Percentiles rank a stretch among this genome's conserved stretches.
These are phyloP conservation scores for Rosa hybrid DNA, from an alignment of 331 rosid species.

Conservation along the genomic window DNA sequence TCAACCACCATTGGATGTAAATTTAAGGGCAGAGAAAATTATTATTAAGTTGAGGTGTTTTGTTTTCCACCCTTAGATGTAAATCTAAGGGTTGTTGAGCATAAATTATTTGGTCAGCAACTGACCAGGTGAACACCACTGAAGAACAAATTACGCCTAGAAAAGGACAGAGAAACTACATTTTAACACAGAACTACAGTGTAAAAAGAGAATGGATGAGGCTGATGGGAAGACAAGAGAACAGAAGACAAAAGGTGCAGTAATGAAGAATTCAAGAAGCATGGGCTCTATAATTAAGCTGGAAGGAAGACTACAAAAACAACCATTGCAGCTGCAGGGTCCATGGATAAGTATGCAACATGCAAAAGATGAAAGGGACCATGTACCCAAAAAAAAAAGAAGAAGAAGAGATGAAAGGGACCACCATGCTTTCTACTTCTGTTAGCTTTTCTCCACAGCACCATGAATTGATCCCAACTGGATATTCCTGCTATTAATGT, in stretches of 20 bases:
- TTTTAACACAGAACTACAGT: background rate
- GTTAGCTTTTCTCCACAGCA: slow-evolving; percentile 42
- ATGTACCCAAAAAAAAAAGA: background rate
- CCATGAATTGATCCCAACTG: slow-evolving; percentile 40
- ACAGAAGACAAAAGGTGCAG: slow-evolving; percentile 3
- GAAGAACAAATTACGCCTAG: background rate
- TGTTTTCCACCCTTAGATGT: too few relatives aligned
- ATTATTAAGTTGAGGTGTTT: too few relatives aligned
- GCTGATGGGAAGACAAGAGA: background rate
- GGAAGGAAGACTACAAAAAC: slow-evolving; percentile 26
- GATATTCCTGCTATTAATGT: slow-evolving; percentile 49
- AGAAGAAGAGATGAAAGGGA: slow-evolving; percentile 26
- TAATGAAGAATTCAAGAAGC: background rate
- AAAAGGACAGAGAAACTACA: slow-evolving; percentile 1
- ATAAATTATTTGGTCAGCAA: too few relatives aligned
- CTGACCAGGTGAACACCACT: too few relatives aligned
- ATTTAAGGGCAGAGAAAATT: too few relatives aligned
- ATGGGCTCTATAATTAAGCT: slow-evolving; percentile 23
- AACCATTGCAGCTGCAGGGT: slow-evolving; percentile 17
- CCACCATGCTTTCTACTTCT: slow-evolving; percentile 43
- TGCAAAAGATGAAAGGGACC: slow-evolving; percentile 43
- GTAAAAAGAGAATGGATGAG: slow-evolving; percentile 11
- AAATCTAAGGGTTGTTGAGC: too few relatives aligned
- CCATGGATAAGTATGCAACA: slow-evolving; percentile 26
- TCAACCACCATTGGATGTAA: too few relatives aligned